phyloP scores from a whole-genome alignment of 1,284 basidiomycete genomes.

The Termitomyces sp. region DNA sequence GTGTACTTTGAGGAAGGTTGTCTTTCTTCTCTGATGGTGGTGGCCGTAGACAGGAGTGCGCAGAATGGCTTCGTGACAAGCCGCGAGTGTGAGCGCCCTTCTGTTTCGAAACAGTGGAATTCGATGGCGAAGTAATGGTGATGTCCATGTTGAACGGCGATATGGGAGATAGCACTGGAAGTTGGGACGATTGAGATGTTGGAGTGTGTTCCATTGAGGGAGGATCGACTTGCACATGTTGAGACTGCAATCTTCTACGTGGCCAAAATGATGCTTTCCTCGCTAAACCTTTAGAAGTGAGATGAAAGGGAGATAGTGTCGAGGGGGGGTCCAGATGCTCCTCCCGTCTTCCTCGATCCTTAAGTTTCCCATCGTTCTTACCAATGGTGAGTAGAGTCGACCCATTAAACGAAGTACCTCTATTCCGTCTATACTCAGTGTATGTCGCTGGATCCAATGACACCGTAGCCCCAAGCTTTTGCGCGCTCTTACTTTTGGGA shows the following conservation, averaged over 20 bases:
- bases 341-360: slow-evolving; percentile 37
- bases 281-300: slow-evolving; percentile 33
- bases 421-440: slow-evolving; percentile 20
- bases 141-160: slow-evolving; percentile 48
- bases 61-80: slow-evolving; percentile 49
- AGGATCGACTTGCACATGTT: slow-evolving; percentile 4
- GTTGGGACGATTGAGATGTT: slow-evolving; percentile 27
- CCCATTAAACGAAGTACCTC: slow-evolving; percentile 35
- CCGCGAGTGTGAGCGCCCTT: slow-evolving; percentile 29
- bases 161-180: slow-evolving; percentile 45
- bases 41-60: slow-evolving; percentile 28
- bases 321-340: slow-evolving; percentile 11
- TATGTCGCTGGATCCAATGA: slow-evolving; percentile 16
- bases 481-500: slow-evolving; percentile 44
- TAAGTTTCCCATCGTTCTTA: slow-evolving; percentile 37
- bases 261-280: slow-evolving; percentile 51
- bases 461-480: slow-evolving; percentile 28
- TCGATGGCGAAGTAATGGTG: slow-evolving; percentile 23
- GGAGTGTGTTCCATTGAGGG: slow-evolving; percentile 3
- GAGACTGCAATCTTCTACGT: slow-evolving; percentile 27
- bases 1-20: slow-evolving; percentile 17
- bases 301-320: slow-evolving; percentile 11
- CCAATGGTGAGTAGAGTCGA: slow-evolving; percentile 33
- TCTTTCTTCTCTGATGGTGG: slow-evolving; percentile 18
- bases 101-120: slow-evolving; percentile 18